Conservation (phyloP, 441 rosid genomes). For the Eutrema salsugineum region DNA sequence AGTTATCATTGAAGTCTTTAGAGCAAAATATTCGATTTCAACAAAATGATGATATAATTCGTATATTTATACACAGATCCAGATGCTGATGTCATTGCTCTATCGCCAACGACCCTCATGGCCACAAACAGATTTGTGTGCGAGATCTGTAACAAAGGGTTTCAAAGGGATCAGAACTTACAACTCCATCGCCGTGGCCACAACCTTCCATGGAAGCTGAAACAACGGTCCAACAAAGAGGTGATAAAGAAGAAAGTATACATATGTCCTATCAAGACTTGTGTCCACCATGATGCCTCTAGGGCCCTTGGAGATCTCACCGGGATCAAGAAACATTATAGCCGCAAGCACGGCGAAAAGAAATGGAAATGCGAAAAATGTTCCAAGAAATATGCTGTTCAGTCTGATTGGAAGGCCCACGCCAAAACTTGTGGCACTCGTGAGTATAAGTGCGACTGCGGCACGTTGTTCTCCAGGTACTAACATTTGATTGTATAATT, state of each 20-base stretch:
- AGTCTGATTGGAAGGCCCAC: conserved; percentile 94
- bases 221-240: conserved; percentile 68
- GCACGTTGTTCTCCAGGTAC: conserved; percentile 86
- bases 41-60: background rate
- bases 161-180: conserved; percentile 89
- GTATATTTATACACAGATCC: conserved; percentile 26
- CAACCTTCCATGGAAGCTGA: conserved; percentile 92
- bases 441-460: conserved; percentile 93
- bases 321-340: conserved; percentile 85
- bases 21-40: background rate
- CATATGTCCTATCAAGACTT: conserved; percentile 79
- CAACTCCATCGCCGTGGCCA: conserved; percentile 93
- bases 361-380: conserved; percentile 95
- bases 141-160: conserved; percentile 91
- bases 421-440: conserved; percentile 87
- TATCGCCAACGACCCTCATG: conserved; percentile 81
- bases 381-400: conserved; percentile 87
- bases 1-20: conserved; percentile 1
- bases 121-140: conserved; percentile 81
- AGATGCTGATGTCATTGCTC: conserved; percentile 39
- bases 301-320: conserved; percentile 92
- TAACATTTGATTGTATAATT: no score
- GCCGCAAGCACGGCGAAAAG: conserved; percentile 94
- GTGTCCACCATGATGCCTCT: conserved; percentile 83
- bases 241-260: conserved; percentile 70